Evolutionary conservation across 768 basidiomycete species (phyloP).

Genomic region (Mrakia frigida): DNA sequence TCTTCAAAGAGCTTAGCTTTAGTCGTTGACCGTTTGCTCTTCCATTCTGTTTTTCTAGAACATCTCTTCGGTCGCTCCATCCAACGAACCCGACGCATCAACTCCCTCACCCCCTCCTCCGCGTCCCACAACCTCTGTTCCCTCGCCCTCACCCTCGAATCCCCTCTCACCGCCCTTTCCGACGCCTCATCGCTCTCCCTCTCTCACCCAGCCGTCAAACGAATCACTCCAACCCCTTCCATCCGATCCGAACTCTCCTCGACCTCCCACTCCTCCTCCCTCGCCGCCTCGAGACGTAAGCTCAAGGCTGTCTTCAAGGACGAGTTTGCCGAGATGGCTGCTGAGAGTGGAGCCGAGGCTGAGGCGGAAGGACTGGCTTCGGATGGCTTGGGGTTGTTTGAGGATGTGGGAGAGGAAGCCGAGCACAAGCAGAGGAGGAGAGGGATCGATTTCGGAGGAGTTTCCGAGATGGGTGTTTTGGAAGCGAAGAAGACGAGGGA

Average conservation of each 20-base stretch:
- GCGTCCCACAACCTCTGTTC: not conserved
- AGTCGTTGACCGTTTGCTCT: not conserved
- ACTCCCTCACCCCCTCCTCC: not conserved
- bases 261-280: not conserved
- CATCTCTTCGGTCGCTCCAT: slow-evolving; percentile 15
- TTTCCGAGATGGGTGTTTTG: too few relatives aligned
- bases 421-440: not conserved
- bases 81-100: slow-evolving; percentile 14
- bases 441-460: slow-evolving; percentile 7
- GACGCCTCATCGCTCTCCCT: not conserved
- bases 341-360: not conserved
- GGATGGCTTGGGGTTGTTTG: not conserved
- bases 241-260: not conserved
- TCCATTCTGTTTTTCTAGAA: not conserved
- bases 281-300: not conserved
- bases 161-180: not conserved
- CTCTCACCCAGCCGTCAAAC: not conserved
- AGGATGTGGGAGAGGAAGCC: not conserved
- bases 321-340: slow-evolving; percentile 14
- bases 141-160: not conserved
- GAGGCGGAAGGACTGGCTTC: too few relatives aligned
- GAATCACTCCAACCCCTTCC: not conserved
- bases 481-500: not conserved
- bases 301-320: not conserved
- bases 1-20: not conserved